Percentiles rank a stretch among this genome's conserved stretches.
These are phyloP conservation scores for Paragyromitra xinjiangensis DNA, from an alignment of 495 filamentous ascomycete genomes.

Conservation along the genomic window DNA sequence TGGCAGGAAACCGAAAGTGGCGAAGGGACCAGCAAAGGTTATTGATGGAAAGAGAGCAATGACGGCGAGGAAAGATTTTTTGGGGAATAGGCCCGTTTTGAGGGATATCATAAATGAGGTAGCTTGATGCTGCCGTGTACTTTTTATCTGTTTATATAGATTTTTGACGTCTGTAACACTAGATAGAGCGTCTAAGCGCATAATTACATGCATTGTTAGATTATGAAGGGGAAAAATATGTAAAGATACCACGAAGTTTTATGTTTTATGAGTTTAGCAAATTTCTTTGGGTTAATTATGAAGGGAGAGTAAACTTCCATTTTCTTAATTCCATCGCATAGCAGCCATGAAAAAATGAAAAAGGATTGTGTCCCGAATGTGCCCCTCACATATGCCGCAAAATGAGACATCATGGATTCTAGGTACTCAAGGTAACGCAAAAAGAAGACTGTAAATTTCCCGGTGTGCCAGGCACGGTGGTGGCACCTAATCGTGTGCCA, in stretches of 20 bases:
- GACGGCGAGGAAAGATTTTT: conserved; percentile 54
- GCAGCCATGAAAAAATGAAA: background rate
- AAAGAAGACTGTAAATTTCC: background rate
- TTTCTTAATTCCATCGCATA: background rate
- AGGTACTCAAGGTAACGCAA: background rate
- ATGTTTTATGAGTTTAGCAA: background rate
- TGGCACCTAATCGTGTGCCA: too few relatives aligned
- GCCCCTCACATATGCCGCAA: too few relatives aligned
- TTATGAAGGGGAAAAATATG: background rate
- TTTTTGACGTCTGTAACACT: conserved; percentile 29
- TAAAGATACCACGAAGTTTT: background rate
- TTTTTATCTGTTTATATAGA: conserved; percentile 28
- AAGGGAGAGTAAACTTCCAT: background rate
- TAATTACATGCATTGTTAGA: background rate
- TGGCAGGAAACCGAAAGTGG: background rate
- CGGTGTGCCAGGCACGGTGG: too few relatives aligned
- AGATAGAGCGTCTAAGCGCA: background rate
- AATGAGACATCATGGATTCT: background rate
- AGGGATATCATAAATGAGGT: conserved; percentile 54
- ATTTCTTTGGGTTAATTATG: background rate
- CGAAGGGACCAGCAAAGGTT: conserved; percentile 43
- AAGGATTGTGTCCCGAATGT: background rate
- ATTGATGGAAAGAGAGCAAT: conserved; percentile 57
- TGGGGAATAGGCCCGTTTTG: conserved; percentile 55
- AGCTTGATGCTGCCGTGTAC: conserved; percentile 20